Evolutionary conservation across 2,329 filamentous ascomycete genomes (phyloP), one percentile per base, ranked within the genome.

Genomic region (Lachnellula subtilissima): DNA sequence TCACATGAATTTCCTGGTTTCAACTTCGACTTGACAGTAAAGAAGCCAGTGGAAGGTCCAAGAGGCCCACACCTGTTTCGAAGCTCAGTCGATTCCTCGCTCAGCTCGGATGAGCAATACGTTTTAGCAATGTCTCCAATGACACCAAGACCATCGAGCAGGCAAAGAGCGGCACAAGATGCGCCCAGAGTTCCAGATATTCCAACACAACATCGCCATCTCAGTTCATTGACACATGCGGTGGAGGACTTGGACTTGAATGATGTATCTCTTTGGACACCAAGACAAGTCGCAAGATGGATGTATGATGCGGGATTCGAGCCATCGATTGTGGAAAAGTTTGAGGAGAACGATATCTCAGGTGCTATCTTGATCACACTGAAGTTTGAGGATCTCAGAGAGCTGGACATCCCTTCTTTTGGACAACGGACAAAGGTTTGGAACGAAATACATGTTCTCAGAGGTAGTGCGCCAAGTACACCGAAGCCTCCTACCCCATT

Each of bases 321-420:
- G 70, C 75, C 84, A 51, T 75, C 80, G 6, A 80, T 93, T 50
- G 86, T 94, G 11, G 86, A 95, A 67, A 89, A 88, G 64, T 97
- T 99, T 67, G 81, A 92, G 59, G 83, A 88, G 66, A 95, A 99
- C 71, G 93, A 99, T 69, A 97, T 99, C 71, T 91, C 87, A 25
- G 93, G 93, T 14, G 80, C 85, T 4, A 89, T 97, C 54, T 76
- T 97, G 19, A 85, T 96, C 52, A 91, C 93, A n/a, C 76, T 99
- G 45, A 91, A 96, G 69, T 92, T 93, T 64, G 91, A 96, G 61
- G 92, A 94, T 65, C 75, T 94, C 55, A 87, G 87, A 70, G 89
- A 94, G 72, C 79, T 94, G 17, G 86, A 86, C 62, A 93, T 94
- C 54, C 78, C 82, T 57, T 93, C 89, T 1, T 93, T 94, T 68